phyloP scores from a whole-genome alignment of 805 yeast genomes.

The Wickerhamiella lipophila region DNA sequence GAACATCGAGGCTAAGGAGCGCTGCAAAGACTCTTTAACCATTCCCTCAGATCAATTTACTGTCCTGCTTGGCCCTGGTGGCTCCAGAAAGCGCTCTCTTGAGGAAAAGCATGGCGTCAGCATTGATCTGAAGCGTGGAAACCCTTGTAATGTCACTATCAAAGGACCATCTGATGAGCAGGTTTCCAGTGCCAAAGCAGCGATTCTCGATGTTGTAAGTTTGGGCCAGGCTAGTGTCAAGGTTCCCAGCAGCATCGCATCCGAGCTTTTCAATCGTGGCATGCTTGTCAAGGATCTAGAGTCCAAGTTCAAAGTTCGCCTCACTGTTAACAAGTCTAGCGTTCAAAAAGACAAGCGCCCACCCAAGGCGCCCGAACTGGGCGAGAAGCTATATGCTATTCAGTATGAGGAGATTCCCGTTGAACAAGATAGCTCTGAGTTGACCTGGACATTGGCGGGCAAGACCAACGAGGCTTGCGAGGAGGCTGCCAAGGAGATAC shows the following conservation, averaged over 20 bases:
- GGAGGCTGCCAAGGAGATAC: constrained; percentile 41
- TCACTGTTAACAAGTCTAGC: constrained; percentile 38
- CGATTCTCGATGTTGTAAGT: constrained; percentile 46
- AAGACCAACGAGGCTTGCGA: constrained; percentile 36
- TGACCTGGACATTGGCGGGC: constrained; percentile 51
- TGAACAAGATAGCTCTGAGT: constrained; percentile 24
- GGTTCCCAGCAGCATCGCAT: constrained; percentile 47
- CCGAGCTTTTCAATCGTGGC: constrained; percentile 55
- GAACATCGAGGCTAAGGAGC: constrained; percentile 33
- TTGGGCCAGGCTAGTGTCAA: constrained; percentile 42
- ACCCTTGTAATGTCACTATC: constrained; percentile 40
- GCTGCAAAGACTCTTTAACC: constrained; percentile 23
- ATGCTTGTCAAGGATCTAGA: constrained; percentile 44
- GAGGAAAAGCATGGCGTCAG: constrained; percentile 56
- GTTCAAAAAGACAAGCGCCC: not conserved
- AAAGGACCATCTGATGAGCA: constrained; percentile 51
- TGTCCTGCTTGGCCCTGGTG: constrained; percentile 68
- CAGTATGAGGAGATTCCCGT: constrained; percentile 28
- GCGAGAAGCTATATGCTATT: constrained; percentile 35
- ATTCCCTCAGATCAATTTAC: constrained; percentile 66
- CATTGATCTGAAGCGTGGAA: constrained; percentile 52
- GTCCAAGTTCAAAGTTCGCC: constrained; percentile 41
- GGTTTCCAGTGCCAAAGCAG: constrained; percentile 49
- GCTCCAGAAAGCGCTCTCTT: constrained; percentile 55
- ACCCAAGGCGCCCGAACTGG: constrained; percentile 17